phyloP scores from a whole-genome alignment of 805 yeast genomes.

The Candida ipomoeae region DNA sequence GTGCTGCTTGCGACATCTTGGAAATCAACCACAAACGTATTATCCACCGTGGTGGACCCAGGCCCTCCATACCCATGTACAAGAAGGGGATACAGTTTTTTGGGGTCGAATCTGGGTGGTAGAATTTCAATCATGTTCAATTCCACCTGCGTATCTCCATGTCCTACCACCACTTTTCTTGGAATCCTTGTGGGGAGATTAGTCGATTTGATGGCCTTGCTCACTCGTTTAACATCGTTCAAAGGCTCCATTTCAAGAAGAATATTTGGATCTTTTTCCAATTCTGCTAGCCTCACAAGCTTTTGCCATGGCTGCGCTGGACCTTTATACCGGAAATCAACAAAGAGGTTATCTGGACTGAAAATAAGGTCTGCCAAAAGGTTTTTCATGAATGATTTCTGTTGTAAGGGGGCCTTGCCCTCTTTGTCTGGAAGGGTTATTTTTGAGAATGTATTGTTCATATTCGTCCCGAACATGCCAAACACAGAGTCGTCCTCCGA shows the following conservation, averaged over 20 bases:
- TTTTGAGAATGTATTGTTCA: constrained; percentile 10
- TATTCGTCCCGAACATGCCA: constrained; percentile 15
- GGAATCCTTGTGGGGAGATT: constrained; percentile 51
- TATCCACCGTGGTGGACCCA: constrained; percentile 58
- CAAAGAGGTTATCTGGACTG: constrained; percentile 22
- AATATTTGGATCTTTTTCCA: constrained; percentile 7
- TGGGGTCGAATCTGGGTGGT: constrained; percentile 52
- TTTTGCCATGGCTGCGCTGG: constrained; percentile 26
- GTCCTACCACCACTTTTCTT: constrained; percentile 27
- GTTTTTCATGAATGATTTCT: neutral
- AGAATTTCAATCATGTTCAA: constrained; percentile 57
- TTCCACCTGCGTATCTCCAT: constrained; percentile 29
- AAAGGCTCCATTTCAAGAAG: constrained; percentile 14
- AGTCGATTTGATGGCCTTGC: constrained; percentile 24
- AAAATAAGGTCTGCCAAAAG: constrained; percentile 11
- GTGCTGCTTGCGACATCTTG: constrained; percentile 57
- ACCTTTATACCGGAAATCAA: constrained; percentile 19
- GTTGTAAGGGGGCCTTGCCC: neutral
- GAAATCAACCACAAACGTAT: constrained; percentile 47
- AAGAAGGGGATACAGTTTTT: constrained; percentile 52
- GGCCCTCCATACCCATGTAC: constrained; percentile 80
- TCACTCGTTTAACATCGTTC: constrained; percentile 18
- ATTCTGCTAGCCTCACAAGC: constrained; percentile 18
- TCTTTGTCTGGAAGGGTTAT: constrained; percentile 3
- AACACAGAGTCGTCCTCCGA: constrained; percentile 15